A percentile compares a stretch with the other conserved stretches of the same genome.
Evolutionary conservation across 345 rosid genomes (phyloP).

Genomic region (Ceriops decandra): DNA sequence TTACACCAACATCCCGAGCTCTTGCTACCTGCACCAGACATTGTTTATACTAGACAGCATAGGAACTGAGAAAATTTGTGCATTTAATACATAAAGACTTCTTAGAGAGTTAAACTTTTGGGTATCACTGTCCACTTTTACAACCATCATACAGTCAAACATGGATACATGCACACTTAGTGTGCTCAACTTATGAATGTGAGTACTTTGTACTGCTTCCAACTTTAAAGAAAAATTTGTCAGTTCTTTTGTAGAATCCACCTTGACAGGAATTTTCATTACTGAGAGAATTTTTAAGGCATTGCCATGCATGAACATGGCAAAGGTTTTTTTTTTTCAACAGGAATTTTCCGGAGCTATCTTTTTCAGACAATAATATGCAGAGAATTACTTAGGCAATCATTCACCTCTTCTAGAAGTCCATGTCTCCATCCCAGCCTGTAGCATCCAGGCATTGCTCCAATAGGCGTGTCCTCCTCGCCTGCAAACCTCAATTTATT

Average conservation of each 20-base stretch:
- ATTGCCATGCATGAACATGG: neutral
- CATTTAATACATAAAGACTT: neutral
- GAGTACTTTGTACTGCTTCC: neutral
- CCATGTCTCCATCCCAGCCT: conserved; percentile 99
- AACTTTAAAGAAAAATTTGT: neutral
- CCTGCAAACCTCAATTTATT: conserved; percentile 41
- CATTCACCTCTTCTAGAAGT: conserved; percentile 71
- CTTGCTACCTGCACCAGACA: conserved; percentile 61
- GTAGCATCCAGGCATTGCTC: conserved; percentile 99
- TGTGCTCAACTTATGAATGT: too few species aligned
- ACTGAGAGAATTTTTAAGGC: neutral
- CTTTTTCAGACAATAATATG: neutral
- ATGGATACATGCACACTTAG: too few species aligned
- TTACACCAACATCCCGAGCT: conserved; percentile 92
- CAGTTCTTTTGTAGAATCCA: neutral
- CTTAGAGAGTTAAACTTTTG: neutral
- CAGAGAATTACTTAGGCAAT: neutral
- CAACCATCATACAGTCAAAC: too few species aligned
- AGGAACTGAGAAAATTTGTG: neutral
- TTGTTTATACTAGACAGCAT: neutral
- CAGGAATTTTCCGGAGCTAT: neutral
- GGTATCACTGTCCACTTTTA: neutral
- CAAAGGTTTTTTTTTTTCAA: neutral
- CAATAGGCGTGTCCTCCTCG: conserved; percentile 92
- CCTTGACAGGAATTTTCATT: neutral